Evolutionary conservation across 371 early-diverging fungal species (phyloP), one percentile per base, ranked within the genome.

Genomic region (Chytridium lagenaria): DNA sequence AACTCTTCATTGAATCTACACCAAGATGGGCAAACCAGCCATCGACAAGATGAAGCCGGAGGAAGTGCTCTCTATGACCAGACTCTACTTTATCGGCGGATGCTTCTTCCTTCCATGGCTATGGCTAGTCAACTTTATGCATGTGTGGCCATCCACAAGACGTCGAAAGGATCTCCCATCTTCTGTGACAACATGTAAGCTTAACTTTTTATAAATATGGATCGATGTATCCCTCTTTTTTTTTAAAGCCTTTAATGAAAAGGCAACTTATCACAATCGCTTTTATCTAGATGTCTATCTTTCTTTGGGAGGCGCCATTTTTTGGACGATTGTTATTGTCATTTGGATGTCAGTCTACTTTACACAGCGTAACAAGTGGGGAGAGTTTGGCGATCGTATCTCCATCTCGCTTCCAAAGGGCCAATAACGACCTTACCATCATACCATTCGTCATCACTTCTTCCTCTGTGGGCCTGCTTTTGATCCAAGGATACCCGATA

Each of bases 121-220:
- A 50, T 82, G 83, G 83, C 77, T 82, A 15, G 71, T 80, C 65
- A 82, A 82, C 72, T 80, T 75, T 59, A 36, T 80, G 38, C 77
- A 82, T 71, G 68, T 82, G 26, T 77, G 67, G 38, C 78, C 77
- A 22, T 73, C 70, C n/a, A 75, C 72, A 16, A 39, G 73, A 23
- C 50, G 74, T 51, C 71, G 80, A 31, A 59, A 39, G 50, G 76
- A 76, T 2, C 74, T 80, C 39, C 22, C 28, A 39, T 61, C 64
- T 22, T 39, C 59, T 10, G 72, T 82, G 40, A 33, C 37, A 19
- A 59, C 51, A 66, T 75, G 82, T 82, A 51, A 75, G 81, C 44
- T 19, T 12, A 19, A 40, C 2, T 36, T 50, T 15, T 57, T 19
- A 15, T n/a, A 34, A 44, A 23, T 30, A 34, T 50, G 37, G 30